phyloP scores from a whole-genome alignment of 495 filamentous ascomycete species.

The Lasiosphaeria miniovina region DNA sequence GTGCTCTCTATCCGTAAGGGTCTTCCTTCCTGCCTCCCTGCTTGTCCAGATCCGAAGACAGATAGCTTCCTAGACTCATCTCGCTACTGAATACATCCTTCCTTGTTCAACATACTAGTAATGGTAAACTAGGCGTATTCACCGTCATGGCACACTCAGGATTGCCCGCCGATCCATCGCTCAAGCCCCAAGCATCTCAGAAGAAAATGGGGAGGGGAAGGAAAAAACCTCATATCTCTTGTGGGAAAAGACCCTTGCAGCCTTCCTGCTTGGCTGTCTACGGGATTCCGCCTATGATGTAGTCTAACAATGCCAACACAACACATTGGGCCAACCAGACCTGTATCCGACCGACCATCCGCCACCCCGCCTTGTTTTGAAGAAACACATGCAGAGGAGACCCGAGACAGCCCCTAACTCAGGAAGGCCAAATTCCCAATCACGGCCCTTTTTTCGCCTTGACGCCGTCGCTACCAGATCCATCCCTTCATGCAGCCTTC shows the following conservation, averaged over 20 bases:
- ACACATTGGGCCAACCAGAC: constrained; percentile 8
- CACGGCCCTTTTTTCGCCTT: constrained; percentile 8
- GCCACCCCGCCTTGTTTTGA: neutral
- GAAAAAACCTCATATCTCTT: neutral
- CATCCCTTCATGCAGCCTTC: neutral
- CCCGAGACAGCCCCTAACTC: neutral
- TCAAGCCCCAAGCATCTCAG: neutral
- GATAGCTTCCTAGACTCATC: no score
- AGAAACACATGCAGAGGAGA: neutral
- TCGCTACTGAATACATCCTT: no score
- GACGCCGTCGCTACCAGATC: constrained; percentile 10
- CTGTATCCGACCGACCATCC: constrained; percentile 9
- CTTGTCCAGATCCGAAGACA: no score
- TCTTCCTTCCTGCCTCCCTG: no score
- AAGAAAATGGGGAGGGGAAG: neutral
- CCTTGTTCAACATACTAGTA: neutral
- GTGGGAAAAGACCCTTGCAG: neutral
- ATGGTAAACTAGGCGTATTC: neutral
- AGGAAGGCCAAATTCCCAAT: constrained; percentile 8
- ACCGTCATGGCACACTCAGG: no score
- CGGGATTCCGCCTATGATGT: constrained; percentile 2
- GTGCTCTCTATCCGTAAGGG: no score
- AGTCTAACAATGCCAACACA: constrained; percentile 11
- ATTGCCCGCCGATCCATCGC: no score
- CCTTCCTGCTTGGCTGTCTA: constrained; percentile 4